Conservation (phyloP, 225 moss, liverwort and hornwort genomes). For the Straminergon stramineum region DNA sequence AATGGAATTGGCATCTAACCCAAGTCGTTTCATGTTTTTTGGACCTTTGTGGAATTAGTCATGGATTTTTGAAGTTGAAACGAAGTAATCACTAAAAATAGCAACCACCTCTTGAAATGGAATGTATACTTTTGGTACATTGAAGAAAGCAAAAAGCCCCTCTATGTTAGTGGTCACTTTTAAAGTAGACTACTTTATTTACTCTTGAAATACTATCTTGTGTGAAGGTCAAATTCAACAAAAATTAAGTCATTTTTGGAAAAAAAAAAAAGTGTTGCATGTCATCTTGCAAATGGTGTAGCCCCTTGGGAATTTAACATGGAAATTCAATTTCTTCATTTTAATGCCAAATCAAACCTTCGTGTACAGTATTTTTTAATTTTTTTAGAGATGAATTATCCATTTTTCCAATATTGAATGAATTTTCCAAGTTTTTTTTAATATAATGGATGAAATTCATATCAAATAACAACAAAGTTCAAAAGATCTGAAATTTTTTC, state of each 20-base stretch:
- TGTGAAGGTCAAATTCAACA: too few species aligned
- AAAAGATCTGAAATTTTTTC: neutral
- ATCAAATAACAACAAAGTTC: neutral
- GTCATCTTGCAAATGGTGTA: too few species aligned
- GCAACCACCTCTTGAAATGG: accelerated
- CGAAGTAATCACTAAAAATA: accelerated
- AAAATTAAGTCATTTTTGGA: too few species aligned
- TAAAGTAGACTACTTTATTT: neutral
- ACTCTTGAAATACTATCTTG: neutral
- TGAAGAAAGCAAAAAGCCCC: neutral
- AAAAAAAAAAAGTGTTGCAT: too few species aligned
- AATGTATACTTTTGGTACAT: neutral
- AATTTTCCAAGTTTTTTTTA: neutral
- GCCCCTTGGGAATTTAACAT: neutral
- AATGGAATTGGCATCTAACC: neutral
- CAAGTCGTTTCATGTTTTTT: neutral
- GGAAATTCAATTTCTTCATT: neutral
- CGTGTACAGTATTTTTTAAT: accelerated
- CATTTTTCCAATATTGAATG: accelerated
- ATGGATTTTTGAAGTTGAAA: neutral
- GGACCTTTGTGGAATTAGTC: neutral
- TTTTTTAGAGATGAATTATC: neutral
- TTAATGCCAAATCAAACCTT: neutral
- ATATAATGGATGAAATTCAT: neutral
- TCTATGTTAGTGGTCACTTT: neutral